These are phyloP conservation scores for Adansonia gregorii DNA, from an alignment of 441 rosid species.

Conservation along the genomic window DNA sequence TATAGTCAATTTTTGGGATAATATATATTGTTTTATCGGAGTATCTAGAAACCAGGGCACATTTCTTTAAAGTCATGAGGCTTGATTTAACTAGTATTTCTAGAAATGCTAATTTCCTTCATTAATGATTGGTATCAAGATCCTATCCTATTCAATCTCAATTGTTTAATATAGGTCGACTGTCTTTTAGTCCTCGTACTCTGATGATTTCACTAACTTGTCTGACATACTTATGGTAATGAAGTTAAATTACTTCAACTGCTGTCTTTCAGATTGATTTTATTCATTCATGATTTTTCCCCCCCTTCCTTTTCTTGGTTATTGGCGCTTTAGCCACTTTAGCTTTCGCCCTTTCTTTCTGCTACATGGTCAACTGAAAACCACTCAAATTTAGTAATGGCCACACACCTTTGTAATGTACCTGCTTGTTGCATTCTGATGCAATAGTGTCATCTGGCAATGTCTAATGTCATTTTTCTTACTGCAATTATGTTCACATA, in stretches of 20 bases:
- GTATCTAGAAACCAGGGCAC: background rate
- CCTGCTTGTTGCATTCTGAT: background rate
- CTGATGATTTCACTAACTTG: conserved; percentile 9
- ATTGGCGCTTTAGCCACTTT: background rate
- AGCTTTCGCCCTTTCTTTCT: background rate
- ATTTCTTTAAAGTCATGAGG: background rate
- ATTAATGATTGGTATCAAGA: conserved; percentile 16
- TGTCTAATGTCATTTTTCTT: background rate
- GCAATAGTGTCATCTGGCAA: background rate
- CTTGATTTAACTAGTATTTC: background rate
- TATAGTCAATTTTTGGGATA: background rate
- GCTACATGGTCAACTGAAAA: background rate
- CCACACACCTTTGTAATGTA: background rate
- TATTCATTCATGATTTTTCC: background rate
- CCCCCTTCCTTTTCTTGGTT: background rate
- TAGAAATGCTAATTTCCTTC: background rate
- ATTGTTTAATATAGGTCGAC: conserved; percentile 2
- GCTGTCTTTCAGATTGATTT: background rate
- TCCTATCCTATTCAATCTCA: background rate
- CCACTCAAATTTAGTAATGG: background rate
- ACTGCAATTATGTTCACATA: background rate
- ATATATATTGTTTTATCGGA: background rate
- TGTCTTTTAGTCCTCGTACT: conserved; percentile 18
- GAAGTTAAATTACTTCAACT: background rate
- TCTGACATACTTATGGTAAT: background rate